These are phyloP conservation scores for Malus hybrid DNA, from an alignment of 331 rosid species.

Conservation along the genomic window DNA sequence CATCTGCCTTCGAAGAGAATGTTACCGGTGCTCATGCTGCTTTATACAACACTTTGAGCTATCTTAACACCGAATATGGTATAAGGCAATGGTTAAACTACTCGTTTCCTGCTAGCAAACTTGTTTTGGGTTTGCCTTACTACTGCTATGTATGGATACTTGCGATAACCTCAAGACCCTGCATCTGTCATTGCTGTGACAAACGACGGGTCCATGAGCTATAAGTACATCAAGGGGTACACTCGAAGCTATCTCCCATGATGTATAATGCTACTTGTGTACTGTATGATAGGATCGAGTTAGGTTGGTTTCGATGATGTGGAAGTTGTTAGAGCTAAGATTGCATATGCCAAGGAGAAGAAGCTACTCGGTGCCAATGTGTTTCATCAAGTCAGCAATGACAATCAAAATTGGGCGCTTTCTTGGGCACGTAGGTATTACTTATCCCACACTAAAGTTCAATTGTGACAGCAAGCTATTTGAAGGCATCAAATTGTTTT, in stretches of 20 bases:
- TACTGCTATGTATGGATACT: constrained; percentile 59
- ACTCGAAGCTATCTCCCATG: constrained; percentile 9
- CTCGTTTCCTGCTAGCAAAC: constrained; percentile 35
- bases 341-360: constrained; percentile 45
- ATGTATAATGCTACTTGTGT: constrained; percentile 29
- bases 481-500: background rate
- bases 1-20: constrained; percentile 27
- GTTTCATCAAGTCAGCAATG: constrained; percentile 31
- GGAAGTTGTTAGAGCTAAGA: constrained; percentile 36
- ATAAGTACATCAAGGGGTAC: constrained; percentile 14
- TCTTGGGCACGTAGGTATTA: constrained; percentile 31
- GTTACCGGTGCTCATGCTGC: constrained; percentile 42
- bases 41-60: constrained; percentile 31
- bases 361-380: constrained; percentile 50
- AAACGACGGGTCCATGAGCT: constrained; percentile 23
- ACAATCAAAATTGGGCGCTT: constrained; percentile 38
- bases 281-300: constrained; percentile 11
- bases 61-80: constrained; percentile 29
- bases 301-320: constrained; percentile 63
- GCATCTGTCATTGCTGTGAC: constrained; percentile 21
- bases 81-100: constrained; percentile 38
- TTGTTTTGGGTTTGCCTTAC: constrained; percentile 49
- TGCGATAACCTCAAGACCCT: constrained; percentile 7
- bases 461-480: background rate
- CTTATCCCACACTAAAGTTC: no score